These are phyloP conservation scores for Capsella rubella DNA, from an alignment of 441 rosid genomes.

Conservation along the genomic window DNA sequence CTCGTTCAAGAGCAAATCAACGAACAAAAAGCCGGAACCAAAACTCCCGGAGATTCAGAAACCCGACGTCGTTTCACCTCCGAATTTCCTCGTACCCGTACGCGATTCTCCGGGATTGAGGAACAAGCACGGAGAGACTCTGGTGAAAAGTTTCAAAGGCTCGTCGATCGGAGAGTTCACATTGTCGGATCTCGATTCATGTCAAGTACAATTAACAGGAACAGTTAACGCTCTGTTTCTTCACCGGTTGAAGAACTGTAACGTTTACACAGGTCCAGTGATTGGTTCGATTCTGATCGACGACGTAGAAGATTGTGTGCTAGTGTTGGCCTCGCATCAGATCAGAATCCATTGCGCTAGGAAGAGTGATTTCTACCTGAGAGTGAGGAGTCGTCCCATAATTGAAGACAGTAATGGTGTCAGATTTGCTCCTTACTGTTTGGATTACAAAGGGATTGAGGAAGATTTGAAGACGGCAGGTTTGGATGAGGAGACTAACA, in stretches of 20 bases:
- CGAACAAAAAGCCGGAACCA: constrained; percentile 34
- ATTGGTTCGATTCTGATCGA: constrained; percentile 83
- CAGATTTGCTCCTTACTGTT: constrained; percentile 77
- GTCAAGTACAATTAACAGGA: constrained; percentile 66
- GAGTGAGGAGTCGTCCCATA: constrained; percentile 87
- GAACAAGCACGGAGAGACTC: constrained; percentile 51
- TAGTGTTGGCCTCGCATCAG: constrained; percentile 88
- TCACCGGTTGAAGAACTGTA: constrained; percentile 62
- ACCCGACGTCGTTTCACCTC: constrained; percentile 13
- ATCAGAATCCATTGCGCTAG: constrained; percentile 74
- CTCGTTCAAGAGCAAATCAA: constrained; percentile 65
- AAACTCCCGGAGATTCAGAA: constrained; percentile 31
- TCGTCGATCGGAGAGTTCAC: constrained; percentile 69
- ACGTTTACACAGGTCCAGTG: constrained; percentile 71
- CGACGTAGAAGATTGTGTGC: constrained; percentile 68
- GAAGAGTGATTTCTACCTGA: constrained; percentile 71
- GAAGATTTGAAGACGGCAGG: constrained; percentile 66
- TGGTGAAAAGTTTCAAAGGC: constrained; percentile 53
- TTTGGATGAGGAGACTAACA: constrained; percentile 68
- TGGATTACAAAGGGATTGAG: constrained; percentile 69
- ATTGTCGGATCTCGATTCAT: constrained; percentile 69
- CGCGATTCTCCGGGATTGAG: constrained; percentile 73
- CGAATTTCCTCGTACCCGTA: constrained; percentile 18
- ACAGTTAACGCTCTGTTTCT: constrained; percentile 61
- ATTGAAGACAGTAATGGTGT: constrained; percentile 72